Conservation (phyloP, 331 rosid genomes). For the Acacia concinna region DNA sequence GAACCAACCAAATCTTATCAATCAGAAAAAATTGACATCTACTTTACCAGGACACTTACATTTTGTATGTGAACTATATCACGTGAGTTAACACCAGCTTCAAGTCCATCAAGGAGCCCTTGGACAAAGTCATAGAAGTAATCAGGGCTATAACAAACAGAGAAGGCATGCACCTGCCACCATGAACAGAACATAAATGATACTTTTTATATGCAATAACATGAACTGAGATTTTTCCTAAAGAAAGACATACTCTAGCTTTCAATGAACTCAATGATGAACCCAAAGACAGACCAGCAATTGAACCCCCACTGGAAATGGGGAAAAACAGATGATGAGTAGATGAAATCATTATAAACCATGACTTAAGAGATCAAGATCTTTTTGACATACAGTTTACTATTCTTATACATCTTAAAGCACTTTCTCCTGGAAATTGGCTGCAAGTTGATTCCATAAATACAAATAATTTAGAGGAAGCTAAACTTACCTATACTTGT, state of each 20-base stretch:
- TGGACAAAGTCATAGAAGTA: conserved; percentile 77
- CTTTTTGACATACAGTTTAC: not conserved
- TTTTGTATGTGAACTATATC: conserved; percentile 64
- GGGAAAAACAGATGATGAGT: conserved; percentile 28
- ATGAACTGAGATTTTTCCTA: conserved; percentile 3
- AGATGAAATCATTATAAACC: conserved; percentile 15
- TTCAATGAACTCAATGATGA: conserved; percentile 75
- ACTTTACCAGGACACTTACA: conserved; percentile 52
- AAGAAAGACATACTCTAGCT: conserved; percentile 67
- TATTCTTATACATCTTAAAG: conserved; percentile 16
- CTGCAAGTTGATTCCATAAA: conserved; percentile 11
- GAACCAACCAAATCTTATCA: conserved; percentile 17
- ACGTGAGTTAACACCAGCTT: conserved; percentile 66
- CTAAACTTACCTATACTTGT: not conserved
- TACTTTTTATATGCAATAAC: conserved; percentile 3
- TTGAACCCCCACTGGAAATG: conserved; percentile 77
- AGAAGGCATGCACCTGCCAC: conserved; percentile 73
- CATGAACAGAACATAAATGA: conserved; percentile 29
- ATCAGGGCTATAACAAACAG: conserved; percentile 85
- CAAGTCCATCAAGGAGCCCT: conserved; percentile 81
- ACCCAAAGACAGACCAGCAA: conserved; percentile 86
- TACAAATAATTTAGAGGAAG: not conserved
- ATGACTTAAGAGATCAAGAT: not conserved
- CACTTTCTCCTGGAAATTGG: conserved; percentile 17
- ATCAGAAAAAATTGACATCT: not conserved